Percentiles rank a stretch among this genome's conserved stretches.
Conservation (phyloP, 306 rosid species). For the Prunus padus region DNA sequence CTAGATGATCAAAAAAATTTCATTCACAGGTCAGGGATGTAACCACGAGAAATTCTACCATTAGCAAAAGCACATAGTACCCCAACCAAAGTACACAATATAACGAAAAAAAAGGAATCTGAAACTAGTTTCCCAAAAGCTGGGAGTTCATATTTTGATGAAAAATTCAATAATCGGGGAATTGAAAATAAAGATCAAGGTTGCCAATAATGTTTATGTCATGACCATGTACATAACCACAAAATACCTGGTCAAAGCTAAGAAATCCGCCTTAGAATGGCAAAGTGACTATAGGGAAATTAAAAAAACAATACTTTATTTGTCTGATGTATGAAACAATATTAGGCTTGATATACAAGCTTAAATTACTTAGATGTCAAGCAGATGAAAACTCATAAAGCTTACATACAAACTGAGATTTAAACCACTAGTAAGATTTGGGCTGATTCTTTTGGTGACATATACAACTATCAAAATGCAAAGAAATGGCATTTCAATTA, state of each 20-base stretch:
- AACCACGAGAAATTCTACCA: background rate
- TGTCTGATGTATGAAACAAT: background rate
- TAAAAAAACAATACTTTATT: background rate
- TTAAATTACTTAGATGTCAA: background rate
- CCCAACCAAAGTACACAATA: background rate
- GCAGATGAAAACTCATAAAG: background rate
- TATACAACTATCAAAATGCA: background rate
- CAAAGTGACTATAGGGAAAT: background rate
- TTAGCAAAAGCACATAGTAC: background rate
- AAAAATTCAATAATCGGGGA: background rate
- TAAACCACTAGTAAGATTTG: background rate
- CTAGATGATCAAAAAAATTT: constrained; percentile 35
- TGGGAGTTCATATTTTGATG: background rate
- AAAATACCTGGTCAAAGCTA: background rate
- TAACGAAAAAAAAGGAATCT: background rate
- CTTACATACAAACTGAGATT: background rate
- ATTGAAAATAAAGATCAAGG: background rate
- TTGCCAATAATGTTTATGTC: background rate
- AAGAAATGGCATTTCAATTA: background rate
- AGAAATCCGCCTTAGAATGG: background rate
- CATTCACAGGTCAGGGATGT: background rate
- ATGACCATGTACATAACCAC: background rate
- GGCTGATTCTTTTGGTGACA: background rate
- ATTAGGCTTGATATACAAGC: background rate
- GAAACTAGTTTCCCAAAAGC: background rate